Conservation (phyloP, 768 basidiomycete species). For the Boletus pseudopeckii region DNA sequence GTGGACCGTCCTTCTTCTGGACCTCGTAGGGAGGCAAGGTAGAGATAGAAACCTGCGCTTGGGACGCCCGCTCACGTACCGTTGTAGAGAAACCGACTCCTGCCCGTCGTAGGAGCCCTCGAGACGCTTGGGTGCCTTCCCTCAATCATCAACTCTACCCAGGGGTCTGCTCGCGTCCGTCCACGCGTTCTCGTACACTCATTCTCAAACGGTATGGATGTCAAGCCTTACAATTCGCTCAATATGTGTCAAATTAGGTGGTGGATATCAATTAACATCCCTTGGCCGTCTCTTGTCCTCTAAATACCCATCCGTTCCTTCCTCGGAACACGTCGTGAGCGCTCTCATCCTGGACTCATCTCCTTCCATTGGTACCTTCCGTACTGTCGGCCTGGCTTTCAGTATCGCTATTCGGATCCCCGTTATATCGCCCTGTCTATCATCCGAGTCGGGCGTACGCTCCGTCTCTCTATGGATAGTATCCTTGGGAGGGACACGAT, state of each 20-base stretch:
- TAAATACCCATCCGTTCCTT: conserved; percentile 12
- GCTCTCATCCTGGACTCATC: conserved; percentile 24
- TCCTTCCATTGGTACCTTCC: conserved; percentile 11
- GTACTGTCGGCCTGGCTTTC: conserved; percentile 20
- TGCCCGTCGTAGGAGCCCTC: conserved; percentile 23
- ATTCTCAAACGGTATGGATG: conserved; percentile 28
- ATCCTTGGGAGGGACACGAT: conserved; percentile 17
- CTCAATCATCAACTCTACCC: neutral
- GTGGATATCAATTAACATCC: conserved; percentile 16
- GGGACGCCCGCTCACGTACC: neutral
- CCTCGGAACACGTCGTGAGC: conserved; percentile 6
- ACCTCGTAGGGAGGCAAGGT: conserved; percentile 12
- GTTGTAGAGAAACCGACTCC: conserved; percentile 15
- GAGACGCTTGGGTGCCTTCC: conserved; percentile 25
- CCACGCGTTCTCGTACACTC: conserved; percentile 27
- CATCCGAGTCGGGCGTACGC: conserved; percentile 11
- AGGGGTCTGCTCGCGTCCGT: neutral
- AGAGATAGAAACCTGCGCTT: neutral
- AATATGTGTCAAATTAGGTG: conserved; percentile 15
- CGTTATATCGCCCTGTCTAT: conserved; percentile 12
- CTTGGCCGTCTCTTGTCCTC: conserved; percentile 17
- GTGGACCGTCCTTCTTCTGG: conserved; percentile 20
- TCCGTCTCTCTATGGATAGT: conserved; percentile 7
- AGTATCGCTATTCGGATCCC: conserved; percentile 22
- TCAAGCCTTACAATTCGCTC: neutral